phyloP scores from a whole-genome alignment of 345 rosid genomes.

The Gossypioides kirkii region DNA sequence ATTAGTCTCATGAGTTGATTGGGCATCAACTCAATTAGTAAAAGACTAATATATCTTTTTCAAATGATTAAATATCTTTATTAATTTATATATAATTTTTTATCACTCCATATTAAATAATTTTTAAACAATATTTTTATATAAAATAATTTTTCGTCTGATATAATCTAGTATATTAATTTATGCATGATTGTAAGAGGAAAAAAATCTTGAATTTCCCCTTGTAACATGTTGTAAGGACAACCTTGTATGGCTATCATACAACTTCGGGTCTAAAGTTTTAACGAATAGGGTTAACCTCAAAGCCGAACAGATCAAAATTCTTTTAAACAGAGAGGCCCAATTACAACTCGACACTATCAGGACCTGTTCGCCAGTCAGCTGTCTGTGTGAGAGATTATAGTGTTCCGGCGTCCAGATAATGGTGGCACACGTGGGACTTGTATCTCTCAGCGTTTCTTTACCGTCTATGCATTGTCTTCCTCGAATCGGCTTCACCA shows the following conservation, averaged over 20 bases:
- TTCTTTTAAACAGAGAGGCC: background rate
- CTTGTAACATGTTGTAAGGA: background rate
- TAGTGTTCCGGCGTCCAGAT: constrained; percentile 3
- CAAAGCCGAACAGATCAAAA: background rate
- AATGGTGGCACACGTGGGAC: constrained; percentile 35
- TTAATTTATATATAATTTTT: too few species aligned
- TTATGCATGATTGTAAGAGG: too few species aligned
- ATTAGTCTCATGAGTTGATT: too few species aligned
- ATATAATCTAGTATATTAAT: too few species aligned
- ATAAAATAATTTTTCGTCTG: too few species aligned
- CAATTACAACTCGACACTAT: constrained; percentile 6
- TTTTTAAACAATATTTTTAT: too few species aligned
- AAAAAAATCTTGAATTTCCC: background rate
- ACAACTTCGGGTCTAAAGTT: background rate
- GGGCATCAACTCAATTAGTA: too few species aligned
- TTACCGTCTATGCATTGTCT: constrained; percentile 31
- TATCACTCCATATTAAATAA: too few species aligned
- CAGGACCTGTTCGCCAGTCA: background rate
- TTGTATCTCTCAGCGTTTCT: constrained; percentile 32
- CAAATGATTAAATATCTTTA: too few species aligned
- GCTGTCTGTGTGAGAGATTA: background rate
- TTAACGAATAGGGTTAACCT: background rate
- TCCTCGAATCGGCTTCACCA: constrained; percentile 33
- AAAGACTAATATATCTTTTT: too few species aligned
- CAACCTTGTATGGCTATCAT: background rate